Evolutionary conservation across 129 eudicot species (phyloP).

Genomic region (Centella asiatica): DNA sequence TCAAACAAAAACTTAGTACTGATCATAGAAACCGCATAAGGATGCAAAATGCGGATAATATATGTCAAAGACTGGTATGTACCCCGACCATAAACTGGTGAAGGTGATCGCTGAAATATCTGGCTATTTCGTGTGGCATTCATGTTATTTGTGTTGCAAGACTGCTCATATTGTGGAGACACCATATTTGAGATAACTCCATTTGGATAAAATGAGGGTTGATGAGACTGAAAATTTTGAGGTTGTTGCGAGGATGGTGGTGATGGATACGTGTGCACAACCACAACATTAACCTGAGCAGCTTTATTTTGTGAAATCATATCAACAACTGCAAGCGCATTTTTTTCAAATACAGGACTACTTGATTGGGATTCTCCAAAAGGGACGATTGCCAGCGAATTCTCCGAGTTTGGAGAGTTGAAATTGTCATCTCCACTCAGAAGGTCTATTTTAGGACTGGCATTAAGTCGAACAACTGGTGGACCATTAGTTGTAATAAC

Average conservation of each 20-base stretch:
- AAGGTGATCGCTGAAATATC: slow-evolving; percentile 39
- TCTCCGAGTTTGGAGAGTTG: slow-evolving; percentile 45
- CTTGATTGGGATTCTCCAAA: slow-evolving; percentile 56
- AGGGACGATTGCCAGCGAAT: slow-evolving; percentile 65
- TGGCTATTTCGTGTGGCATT: slow-evolving; percentile 58
- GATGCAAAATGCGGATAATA: background rate
- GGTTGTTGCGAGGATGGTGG: slow-evolving; percentile 50
- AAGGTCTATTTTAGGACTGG: slow-evolving; percentile 53
- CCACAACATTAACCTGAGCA: slow-evolving; percentile 22
- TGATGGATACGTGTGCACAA: slow-evolving; percentile 39
- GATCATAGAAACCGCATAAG: background rate
- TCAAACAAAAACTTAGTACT: background rate
- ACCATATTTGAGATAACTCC: slow-evolving; percentile 32
- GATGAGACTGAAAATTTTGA: slow-evolving; percentile 38
- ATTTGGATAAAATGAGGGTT: slow-evolving; percentile 38
- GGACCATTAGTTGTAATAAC: slow-evolving; percentile 38
- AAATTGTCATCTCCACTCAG: slow-evolving; percentile 83
- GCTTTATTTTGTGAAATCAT: slow-evolving; percentile 37
- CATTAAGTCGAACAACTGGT: slow-evolving; percentile 33
- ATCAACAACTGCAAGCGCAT: slow-evolving; percentile 74
- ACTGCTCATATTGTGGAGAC: slow-evolving; percentile 34
- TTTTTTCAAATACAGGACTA: slow-evolving; percentile 46
- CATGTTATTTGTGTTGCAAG: slow-evolving; percentile 37
- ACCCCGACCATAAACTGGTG: slow-evolving; percentile 52
- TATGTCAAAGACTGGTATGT: background rate